Base-by-base conservation (phyloP, 1,284 basidiomycete species). In the Cystobasidium pallidum region DNA sequence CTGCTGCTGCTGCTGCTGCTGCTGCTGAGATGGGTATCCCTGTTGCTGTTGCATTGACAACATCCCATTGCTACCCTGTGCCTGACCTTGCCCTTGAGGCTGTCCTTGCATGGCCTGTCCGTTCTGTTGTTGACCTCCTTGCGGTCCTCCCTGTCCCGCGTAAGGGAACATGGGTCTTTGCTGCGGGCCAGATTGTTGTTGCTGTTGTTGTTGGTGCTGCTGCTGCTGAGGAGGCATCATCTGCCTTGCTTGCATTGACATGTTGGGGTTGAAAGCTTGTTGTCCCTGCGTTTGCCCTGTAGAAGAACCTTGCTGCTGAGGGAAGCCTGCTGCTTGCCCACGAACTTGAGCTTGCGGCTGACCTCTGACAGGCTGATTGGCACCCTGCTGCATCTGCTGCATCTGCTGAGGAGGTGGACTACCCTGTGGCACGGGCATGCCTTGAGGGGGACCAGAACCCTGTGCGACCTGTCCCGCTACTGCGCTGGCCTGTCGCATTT, bases 1-100 rank as follows among this genome's bases (percentile, higher is more conserved):
- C 51, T 66, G 66, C 39, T 70, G 67, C 34, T 47, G 55, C 32
- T 61, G 67, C 57, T 47, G 55, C 36, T 67, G 65, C 30, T 24
- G 24, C 28, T 57, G 51, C 19, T 43, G 63, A 34, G 28, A 1
- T 39, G 36, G 36, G 36, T 39, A 39, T 13, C 36, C 36, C 13
- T 45, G 58, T n/a, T 24, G 24, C 32, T 45, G 34, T n/a, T 51
- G 34, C 49, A 51, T 28, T 26, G 63, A 49, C 39, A 49, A n/a
- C n/a, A n/a, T n/a, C n/a, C n/a, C n/a, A n/a, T n/a, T n/a, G n/a
- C n/a, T n/a, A n/a, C n/a, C n/a, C n/a, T n/a, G n/a, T n/a, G n/a
- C n/a, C n/a, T n/a, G n/a, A n/a, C n/a, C n/a, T n/a, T n/a, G n/a
- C n/a, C n/a, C n/a, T n/a, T n/a, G n/a, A n/a, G n/a, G n/a, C n/a